Evolutionary conservation across 2,329 filamentous ascomycete species (phyloP).

Genomic region (Clonostachys rosea): DNA sequence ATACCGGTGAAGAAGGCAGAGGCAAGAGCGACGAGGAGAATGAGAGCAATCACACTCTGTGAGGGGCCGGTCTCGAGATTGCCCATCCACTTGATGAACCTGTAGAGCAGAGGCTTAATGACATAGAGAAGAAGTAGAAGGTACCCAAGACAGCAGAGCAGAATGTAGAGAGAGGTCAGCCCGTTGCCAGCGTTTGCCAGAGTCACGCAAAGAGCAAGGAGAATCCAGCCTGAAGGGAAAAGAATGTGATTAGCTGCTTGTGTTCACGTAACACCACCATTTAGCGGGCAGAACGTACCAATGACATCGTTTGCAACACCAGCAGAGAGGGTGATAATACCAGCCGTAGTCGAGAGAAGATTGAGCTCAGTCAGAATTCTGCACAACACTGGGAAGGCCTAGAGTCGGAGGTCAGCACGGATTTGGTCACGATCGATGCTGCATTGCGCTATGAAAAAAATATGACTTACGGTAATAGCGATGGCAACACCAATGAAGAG

Average conservation of each 20-base stretch:
- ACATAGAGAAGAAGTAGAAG: conserved; percentile 69
- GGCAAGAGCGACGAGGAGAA: conserved; percentile 70
- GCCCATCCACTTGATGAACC: conserved; percentile 67
- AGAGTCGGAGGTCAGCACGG: background rate
- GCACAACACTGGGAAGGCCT: conserved; percentile 82
- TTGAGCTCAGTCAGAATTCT: conserved; percentile 91
- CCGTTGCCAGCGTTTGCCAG: conserved; percentile 85
- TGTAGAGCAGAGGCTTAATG: conserved; percentile 71
- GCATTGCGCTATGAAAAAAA: background rate
- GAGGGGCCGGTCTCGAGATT: conserved; percentile 85
- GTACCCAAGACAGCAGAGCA: conserved; percentile 73
- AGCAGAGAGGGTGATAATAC: conserved; percentile 83
- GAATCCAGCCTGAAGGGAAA: conserved; percentile 58
- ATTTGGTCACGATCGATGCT: no score
- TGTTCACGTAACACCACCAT: background rate
- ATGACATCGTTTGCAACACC: conserved; percentile 84
- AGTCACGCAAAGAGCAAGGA: conserved; percentile 88
- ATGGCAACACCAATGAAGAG: conserved; percentile 88
- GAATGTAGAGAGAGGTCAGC: conserved; percentile 77
- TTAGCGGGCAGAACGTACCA: conserved; percentile 11
- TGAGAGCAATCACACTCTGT: conserved; percentile 78
- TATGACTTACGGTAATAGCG: conserved; percentile 62
- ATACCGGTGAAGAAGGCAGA: conserved; percentile 85
- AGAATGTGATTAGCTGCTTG: background rate
- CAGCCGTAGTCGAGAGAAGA: conserved; percentile 75